Base-by-base conservation (phyloP, 495 filamentous ascomycete genomes). In the Sphaerosporella brunnea region DNA sequence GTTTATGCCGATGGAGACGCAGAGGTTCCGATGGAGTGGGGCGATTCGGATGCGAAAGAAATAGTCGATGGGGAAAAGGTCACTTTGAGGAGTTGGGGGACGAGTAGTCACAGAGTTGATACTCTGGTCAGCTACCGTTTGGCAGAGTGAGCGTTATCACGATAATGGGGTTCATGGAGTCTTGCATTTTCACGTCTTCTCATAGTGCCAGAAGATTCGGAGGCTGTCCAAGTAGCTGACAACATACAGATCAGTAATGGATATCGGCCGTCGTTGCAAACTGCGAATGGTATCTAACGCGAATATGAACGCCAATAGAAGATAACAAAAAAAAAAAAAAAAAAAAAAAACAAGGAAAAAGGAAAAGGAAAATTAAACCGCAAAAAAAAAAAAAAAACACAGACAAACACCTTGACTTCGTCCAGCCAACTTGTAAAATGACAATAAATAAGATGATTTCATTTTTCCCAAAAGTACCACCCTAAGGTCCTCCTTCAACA, bases 11-110 rank as follows among this genome's bases (percentile, higher is more conserved):
- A 96, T 59, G 90, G 85, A 5, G 85, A 94, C 63, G 88, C 82
- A 19, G 90, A 97, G 20, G 90, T 97, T 13, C 90, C 90, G 4
- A 80, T 97, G 49, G 92, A 97, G 64, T 97, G 90, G 90, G 90
- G 90, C 26, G 90, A 97, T 66, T 92, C 84, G 57, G 90, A 97
- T 61, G 87, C 92, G 39, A 95, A 93, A 68, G 90, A 97, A 69
- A 93, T 97, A 56, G 79, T 78, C 61, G 84, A 88, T 56, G 88
- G 83, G 13, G 90, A 97, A 69, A 87, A 93, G 62, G 90, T 97
- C 7, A 85, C 92, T 64, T 65, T 97, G 54, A 71, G 92, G 55
- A 93, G 88, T 49, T 97, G 95, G 64, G 93, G 86, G 63, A 97
- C 90, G 4, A 84, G 78, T 49, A 90, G 76, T 55, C 90, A 97